These are phyloP conservation scores for Trichoderma afroharzianum DNA, from an alignment of 2,329 filamentous ascomycete species.

Conservation along the genomic window DNA sequence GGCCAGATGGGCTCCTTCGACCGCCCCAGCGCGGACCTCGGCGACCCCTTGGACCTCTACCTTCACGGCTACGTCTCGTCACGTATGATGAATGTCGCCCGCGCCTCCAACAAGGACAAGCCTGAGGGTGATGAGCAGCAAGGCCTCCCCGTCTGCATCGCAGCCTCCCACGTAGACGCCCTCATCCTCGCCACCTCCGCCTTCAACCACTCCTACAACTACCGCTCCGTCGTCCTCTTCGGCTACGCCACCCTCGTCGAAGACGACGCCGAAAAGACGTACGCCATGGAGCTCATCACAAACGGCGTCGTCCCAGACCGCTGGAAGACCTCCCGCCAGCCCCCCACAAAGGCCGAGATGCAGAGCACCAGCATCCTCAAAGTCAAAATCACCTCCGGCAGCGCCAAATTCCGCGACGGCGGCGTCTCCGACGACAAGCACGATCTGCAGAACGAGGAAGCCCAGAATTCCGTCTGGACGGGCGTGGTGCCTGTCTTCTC, in stretches of 20 bases:
- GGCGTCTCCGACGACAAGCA: conserved; percentile 53
- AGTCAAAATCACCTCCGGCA: conserved; percentile 66
- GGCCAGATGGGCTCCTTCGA: conserved; percentile 74
- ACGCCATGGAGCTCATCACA: conserved; percentile 75
- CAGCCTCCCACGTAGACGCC: conserved; percentile 73
- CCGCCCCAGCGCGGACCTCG: conserved; percentile 54
- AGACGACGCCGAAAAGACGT: conserved; percentile 66
- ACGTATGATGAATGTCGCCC: conserved; percentile 66
- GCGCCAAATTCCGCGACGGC: conserved; percentile 69
- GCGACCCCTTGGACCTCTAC: conserved; percentile 70
- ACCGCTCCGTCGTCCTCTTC: conserved; percentile 75
- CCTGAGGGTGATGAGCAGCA: conserved; percentile 20
- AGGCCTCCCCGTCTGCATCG: conserved; percentile 68
- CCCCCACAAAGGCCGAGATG: conserved; percentile 71
- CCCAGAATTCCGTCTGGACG: conserved; percentile 48
- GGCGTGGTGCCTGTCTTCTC: conserved; percentile 62
- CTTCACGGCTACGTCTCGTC: conserved; percentile 81
- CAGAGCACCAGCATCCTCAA: conserved; percentile 69
- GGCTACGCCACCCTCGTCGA: conserved; percentile 68
- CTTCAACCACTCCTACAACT: conserved; percentile 81
- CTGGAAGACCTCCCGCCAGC: conserved; percentile 66
- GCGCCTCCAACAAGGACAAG: conserved; percentile 18
- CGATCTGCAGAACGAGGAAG: conserved; percentile 43
- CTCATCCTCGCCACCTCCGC: conserved; percentile 76
- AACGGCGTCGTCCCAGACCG: conserved; percentile 66